A percentile compares a stretch with the other conserved stretches of the same genome.
These are phyloP conservation scores for Coemansia sp. DNA, from an alignment of 192 early-diverging fungal species.

Conservation along the genomic window DNA sequence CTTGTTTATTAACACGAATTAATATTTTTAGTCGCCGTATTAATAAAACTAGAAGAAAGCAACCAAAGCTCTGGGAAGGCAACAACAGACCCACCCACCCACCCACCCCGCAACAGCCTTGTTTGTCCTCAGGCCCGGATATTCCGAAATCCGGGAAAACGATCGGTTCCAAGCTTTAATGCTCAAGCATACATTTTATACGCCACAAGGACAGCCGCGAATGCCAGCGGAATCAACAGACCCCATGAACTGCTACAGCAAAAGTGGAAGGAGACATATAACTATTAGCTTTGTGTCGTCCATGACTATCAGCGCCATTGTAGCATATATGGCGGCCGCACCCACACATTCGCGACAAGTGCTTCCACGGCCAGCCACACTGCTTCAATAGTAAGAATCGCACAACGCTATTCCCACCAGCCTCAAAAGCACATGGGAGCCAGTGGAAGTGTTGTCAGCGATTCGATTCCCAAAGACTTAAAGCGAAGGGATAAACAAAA, in stretches of 20 bases:
- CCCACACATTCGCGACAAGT: too few relatives aligned
- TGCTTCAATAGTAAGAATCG: background rate
- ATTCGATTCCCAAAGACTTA: background rate
- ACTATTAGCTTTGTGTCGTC: background rate
- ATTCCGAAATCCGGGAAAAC: background rate
- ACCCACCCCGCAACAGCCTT: too few relatives aligned
- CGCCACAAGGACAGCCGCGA: slow-evolving; percentile 53
- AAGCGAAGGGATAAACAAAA: background rate
- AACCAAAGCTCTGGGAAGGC: too few relatives aligned
- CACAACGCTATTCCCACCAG: background rate
- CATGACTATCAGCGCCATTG: background rate
- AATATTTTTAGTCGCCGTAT: too few relatives aligned
- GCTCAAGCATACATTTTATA: slow-evolving; percentile 56
- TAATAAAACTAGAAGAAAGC: too few relatives aligned
- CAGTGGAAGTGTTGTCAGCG: background rate
- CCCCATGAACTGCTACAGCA: slow-evolving; percentile 54
- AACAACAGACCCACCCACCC: too few relatives aligned
- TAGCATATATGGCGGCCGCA: too few relatives aligned
- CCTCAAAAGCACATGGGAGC: background rate
- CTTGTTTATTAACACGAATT: too few relatives aligned
- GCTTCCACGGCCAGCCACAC: background rate
- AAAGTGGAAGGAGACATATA: background rate
- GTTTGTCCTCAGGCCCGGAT: background rate
- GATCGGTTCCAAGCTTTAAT: too few relatives aligned
- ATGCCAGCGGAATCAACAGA: slow-evolving; percentile 56